Conservation (phyloP, 805 yeast species). For the Saccharomycopsis lassenensis region DNA sequence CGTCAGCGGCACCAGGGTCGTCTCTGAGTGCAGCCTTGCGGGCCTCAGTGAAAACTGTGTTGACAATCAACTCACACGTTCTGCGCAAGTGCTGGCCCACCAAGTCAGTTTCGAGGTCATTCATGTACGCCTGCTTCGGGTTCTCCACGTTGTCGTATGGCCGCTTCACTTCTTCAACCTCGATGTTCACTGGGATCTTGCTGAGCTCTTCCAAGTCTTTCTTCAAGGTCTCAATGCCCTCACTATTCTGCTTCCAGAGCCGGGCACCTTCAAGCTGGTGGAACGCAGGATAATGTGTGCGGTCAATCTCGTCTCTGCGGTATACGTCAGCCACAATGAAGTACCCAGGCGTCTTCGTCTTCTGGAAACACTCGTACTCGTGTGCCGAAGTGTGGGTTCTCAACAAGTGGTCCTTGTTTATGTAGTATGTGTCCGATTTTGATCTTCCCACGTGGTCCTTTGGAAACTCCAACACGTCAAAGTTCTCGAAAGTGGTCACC, state of each 20-base stretch:
- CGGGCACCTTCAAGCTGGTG: slow-evolving; percentile 98
- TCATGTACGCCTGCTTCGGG: slow-evolving; percentile 75
- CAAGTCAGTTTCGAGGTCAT: slow-evolving; percentile 54
- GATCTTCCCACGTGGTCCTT: slow-evolving; percentile 88
- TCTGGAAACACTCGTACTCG: slow-evolving; percentile 73
- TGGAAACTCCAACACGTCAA: slow-evolving; percentile 88
- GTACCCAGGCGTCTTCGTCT: slow-evolving; percentile 55
- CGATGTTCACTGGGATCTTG: slow-evolving; percentile 44
- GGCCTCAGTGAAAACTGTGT: slow-evolving; percentile 71
- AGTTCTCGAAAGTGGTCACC: slow-evolving; percentile 74
- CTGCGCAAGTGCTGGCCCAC: slow-evolving; percentile 72
- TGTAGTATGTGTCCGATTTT: slow-evolving; percentile 84
- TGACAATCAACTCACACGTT: slow-evolving; percentile 73
- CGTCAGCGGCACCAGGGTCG: slow-evolving; percentile 47
- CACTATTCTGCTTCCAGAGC: slow-evolving; percentile 50
- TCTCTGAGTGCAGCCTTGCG: slow-evolving; percentile 45
- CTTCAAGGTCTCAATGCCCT: slow-evolving; percentile 42
- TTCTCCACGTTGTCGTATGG: slow-evolving; percentile 43
- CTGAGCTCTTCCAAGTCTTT: slow-evolving; percentile 24
- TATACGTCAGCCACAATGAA: slow-evolving; percentile 93
- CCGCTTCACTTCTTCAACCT: slow-evolving; percentile 67
- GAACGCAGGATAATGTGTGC: slow-evolving; percentile 94
- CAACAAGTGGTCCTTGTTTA: slow-evolving; percentile 59
- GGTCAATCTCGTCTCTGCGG: slow-evolving; percentile 88
- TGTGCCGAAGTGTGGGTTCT: slow-evolving; percentile 98